Conservation (phyloP, 352 stramenopile species). For the Phytophthora ramorum region DNA sequence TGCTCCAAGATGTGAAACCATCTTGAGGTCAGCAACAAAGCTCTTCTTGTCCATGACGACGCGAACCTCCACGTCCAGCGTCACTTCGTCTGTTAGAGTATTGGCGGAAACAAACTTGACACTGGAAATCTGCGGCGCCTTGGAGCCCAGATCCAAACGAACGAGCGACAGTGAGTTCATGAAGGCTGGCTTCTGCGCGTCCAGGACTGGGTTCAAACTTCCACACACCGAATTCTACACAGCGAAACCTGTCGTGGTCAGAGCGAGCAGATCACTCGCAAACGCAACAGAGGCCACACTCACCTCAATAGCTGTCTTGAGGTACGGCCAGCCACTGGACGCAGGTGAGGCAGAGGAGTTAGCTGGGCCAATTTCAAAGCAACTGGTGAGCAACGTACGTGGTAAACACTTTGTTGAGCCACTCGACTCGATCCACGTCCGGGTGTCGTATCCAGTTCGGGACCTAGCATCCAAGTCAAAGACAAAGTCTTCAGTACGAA, state of each 20-base stretch:
- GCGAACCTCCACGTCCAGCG: constrained; percentile 71
- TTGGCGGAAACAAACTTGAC: constrained; percentile 78
- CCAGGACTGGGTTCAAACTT: constrained; percentile 69
- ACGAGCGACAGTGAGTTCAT: constrained; percentile 71
- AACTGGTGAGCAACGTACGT: constrained; percentile 23
- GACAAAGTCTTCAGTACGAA: constrained; percentile 1
- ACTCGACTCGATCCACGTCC: constrained; percentile 78
- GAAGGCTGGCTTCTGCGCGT: constrained; percentile 66
- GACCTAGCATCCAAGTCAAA: constrained; percentile 30
- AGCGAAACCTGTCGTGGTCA: neutral
- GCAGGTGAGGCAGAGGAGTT: constrained; percentile 4
- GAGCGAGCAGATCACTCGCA: neutral
- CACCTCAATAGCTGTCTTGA: constrained; percentile 81
- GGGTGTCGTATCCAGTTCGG: constrained; percentile 64
- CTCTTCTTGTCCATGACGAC: constrained; percentile 70
- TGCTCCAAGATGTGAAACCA: constrained; percentile 70
- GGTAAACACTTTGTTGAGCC: constrained; percentile 81
- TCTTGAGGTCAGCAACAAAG: constrained; percentile 67
- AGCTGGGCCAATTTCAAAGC: neutral
- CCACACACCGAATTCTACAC: constrained; percentile 68
- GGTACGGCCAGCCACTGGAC: constrained; percentile 69
- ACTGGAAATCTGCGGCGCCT: constrained; percentile 64
- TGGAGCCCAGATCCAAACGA: constrained; percentile 62
- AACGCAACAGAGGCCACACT: neutral
- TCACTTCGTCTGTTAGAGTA: constrained; percentile 65